A percentile compares a stretch with the other conserved stretches of the same genome.
Evolutionary conservation across 2,329 filamentous ascomycete species (phyloP).

Genomic region (Aspergillus sp.): DNA sequence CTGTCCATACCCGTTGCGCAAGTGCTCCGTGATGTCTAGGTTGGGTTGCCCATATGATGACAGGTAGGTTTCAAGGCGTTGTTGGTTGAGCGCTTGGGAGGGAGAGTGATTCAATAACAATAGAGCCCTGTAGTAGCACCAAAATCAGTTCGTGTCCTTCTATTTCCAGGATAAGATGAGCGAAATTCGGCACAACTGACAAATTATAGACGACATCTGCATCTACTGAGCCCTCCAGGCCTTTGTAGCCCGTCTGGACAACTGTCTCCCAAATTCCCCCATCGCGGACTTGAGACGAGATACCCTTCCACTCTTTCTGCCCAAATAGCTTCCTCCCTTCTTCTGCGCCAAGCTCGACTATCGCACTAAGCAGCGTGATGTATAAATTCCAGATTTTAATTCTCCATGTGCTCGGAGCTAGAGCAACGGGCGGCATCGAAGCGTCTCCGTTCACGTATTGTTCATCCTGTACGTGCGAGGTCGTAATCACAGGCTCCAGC

Average conservation of each 20-base stretch:
- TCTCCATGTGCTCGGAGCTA: slow-evolving; percentile 69
- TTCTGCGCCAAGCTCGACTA: slow-evolving; percentile 78
- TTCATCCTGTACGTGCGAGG: slow-evolving; percentile 35
- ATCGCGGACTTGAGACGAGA: slow-evolving; percentile 77
- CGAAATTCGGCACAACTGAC: slow-evolving; percentile 28
- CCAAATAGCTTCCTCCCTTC: slow-evolving; percentile 88
- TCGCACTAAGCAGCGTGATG: slow-evolving; percentile 82
- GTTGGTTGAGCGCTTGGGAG: slow-evolving; percentile 75
- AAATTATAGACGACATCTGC: slow-evolving; percentile 69
- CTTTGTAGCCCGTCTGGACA: slow-evolving; percentile 76
- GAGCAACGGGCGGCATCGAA: slow-evolving; percentile 60
- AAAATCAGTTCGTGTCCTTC: neutral
- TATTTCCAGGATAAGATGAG: neutral
- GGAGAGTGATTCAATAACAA: slow-evolving; percentile 83
- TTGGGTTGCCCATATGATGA: slow-evolving; percentile 65
- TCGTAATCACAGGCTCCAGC: slow-evolving; percentile 70
- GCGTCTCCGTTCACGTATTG: slow-evolving; percentile 39
- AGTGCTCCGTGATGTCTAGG: slow-evolving; percentile 60
- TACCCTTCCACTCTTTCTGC: slow-evolving; percentile 69
- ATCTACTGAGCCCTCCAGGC: slow-evolving; percentile 82
- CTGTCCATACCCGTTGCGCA: slow-evolving; percentile 36
- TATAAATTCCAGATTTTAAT: slow-evolving; percentile 98
- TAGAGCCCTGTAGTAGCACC: slow-evolving; percentile 57
- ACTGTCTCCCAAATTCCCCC: slow-evolving; percentile 94
- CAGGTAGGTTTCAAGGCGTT: slow-evolving; percentile 79